Conservation (phyloP, 2,329 filamentous ascomycete genomes). For the Claviceps digitariae region DNA sequence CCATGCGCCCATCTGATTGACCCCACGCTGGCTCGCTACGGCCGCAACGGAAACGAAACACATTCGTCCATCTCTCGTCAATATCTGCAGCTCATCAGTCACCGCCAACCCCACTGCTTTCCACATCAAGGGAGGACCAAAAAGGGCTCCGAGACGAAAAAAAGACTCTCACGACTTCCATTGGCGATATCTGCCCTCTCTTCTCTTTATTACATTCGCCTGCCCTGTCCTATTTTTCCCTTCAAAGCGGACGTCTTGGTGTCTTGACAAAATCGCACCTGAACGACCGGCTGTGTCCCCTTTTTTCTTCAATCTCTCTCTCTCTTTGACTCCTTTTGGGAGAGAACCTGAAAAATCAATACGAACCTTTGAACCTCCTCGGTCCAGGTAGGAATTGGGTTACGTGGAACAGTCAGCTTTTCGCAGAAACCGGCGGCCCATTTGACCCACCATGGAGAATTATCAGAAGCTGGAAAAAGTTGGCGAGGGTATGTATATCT, state of each 20-base stretch:
- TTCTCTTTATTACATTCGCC: not conserved
- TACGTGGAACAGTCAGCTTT: not conserved
- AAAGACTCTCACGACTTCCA: not conserved
- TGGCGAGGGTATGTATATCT: constrained; percentile 59
- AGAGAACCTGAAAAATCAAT: not conserved
- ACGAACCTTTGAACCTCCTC: not conserved
- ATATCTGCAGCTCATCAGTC: not conserved
- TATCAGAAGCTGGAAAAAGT: constrained; percentile 97
- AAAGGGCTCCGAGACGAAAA: not conserved
- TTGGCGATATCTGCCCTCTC: not conserved
- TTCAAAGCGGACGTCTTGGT: not conserved
- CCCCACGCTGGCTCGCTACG: constrained; percentile 4
- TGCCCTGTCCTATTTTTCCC: too few species aligned
- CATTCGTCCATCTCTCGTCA: not conserved
- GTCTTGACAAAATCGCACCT: not conserved
- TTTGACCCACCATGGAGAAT: constrained; percentile 61
- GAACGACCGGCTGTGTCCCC: not conserved
- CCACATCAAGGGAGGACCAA: constrained; percentile 1
- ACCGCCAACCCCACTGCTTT: not conserved
- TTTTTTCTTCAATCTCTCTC: not conserved
- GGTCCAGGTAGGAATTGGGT: not conserved
- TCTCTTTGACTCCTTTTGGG: not conserved
- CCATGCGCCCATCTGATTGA: not conserved
- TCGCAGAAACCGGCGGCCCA: not conserved
- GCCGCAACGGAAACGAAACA: not conserved